phyloP scores from a whole-genome alignment of 495 filamentous ascomycete genomes.

The Penicillium cataractarum region DNA sequence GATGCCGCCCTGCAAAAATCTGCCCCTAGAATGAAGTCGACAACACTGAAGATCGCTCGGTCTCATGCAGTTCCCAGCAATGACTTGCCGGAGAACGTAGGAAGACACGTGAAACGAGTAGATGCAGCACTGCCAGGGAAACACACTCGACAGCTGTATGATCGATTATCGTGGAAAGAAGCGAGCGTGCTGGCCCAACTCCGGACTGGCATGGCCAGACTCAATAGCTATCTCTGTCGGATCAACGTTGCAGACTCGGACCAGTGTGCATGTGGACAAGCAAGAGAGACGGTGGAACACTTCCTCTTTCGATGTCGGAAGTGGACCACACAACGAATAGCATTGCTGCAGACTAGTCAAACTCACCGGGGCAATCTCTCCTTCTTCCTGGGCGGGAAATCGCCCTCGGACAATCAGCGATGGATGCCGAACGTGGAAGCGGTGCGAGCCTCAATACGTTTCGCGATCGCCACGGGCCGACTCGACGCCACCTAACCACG shows the following conservation, averaged over 20 bases:
- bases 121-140: constrained; percentile 36
- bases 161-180: constrained; percentile 35
- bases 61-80: constrained; percentile 17
- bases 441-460: too few species aligned
- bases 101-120: constrained; percentile 31
- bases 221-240: constrained; percentile 37
- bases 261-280: constrained; percentile 32
- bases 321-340: too few species aligned
- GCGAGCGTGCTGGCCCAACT: constrained; percentile 38
- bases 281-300: too few species aligned
- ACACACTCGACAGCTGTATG: constrained; percentile 14
- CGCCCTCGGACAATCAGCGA: too few species aligned
- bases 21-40: constrained; percentile 20
- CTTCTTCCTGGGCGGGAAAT: too few species aligned
- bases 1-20: constrained; percentile 14
- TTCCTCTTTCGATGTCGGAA: too few species aligned
- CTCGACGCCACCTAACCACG: too few species aligned
- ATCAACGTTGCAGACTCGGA: constrained; percentile 30
- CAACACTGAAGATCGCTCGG: constrained; percentile 8
- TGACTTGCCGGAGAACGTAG: constrained; percentile 16
- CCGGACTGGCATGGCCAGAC: constrained; percentile 37
- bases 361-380: too few species aligned
- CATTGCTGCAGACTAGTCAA: too few species aligned
- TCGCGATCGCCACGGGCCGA: too few species aligned
- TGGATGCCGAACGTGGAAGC: too few species aligned